Percentiles rank a stretch among this genome's conserved stretches.
Evolutionary conservation across 2,329 filamentous ascomycete genomes (phyloP).

Genomic region (Annulohypoxylon truncatum): DNA sequence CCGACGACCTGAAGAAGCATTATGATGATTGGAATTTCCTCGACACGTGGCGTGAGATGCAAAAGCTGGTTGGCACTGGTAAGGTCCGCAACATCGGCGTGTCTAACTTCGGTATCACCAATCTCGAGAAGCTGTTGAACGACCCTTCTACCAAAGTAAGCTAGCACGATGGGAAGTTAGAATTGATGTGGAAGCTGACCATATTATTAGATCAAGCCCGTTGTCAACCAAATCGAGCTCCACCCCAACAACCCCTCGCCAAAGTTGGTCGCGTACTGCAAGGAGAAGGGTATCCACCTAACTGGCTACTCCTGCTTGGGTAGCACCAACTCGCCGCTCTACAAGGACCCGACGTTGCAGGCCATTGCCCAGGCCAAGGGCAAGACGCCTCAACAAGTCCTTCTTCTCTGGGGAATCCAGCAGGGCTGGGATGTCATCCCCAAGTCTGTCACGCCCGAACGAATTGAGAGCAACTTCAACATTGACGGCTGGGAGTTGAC

Average conservation of each 20-base stretch:
- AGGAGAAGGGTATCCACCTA: conserved; percentile 77
- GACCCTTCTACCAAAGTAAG: conserved; percentile 71
- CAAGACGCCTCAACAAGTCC: conserved; percentile 78
- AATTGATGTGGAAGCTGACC: conserved; percentile 5
- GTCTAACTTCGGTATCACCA: conserved; percentile 85
- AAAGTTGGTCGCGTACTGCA: conserved; percentile 79
- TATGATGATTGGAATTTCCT: conserved; percentile 83
- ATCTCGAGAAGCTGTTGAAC: conserved; percentile 80
- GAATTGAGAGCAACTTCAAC: conserved; percentile 82
- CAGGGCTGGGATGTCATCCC: conserved; percentile 87
- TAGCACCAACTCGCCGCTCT: conserved; percentile 75
- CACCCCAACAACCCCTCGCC: conserved; percentile 86
- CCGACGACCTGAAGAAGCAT: conserved; percentile 72
- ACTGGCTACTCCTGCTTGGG: conserved; percentile 82
- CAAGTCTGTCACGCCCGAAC: conserved; percentile 79
- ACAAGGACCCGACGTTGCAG: conserved; percentile 72
- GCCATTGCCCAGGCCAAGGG: conserved; percentile 73
- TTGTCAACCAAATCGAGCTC: conserved; percentile 85
- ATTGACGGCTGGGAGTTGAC: conserved; percentile 79
- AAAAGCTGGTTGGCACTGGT: conserved; percentile 74
- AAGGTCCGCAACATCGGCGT: conserved; percentile 86
- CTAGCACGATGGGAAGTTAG: background rate
- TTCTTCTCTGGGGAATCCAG: conserved; percentile 83
- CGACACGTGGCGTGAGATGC: conserved; percentile 80
- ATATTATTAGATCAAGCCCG: conserved; percentile 62